A percentile compares a stretch with the other conserved stretches of the same genome.
Evolutionary conservation across 2,329 filamentous ascomycete genomes (phyloP).

Genomic region (Aspergillus fumigatiaffinis): DNA sequence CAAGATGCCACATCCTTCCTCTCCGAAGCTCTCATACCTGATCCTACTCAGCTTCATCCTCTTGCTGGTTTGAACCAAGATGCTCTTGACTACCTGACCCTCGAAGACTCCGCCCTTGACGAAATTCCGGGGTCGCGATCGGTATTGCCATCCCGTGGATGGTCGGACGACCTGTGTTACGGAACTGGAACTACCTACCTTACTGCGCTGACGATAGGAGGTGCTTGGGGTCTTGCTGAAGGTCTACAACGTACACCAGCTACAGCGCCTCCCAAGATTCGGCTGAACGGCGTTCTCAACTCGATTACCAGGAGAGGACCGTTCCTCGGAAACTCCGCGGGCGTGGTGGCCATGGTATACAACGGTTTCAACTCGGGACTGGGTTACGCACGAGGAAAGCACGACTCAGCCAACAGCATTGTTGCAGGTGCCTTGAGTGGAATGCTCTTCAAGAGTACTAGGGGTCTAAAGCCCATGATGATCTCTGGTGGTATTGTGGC

Average conservation of each 20-base stretch:
- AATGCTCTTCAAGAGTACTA: slow-evolving; percentile 94
- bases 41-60: slow-evolving; percentile 85
- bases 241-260: slow-evolving; percentile 68
- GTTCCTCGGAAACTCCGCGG: slow-evolving; percentile 93
- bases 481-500: slow-evolving; percentile 90
- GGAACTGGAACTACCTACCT: slow-evolving; percentile 94
- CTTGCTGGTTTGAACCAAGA: slow-evolving; percentile 90
- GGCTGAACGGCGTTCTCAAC: slow-evolving; percentile 91
- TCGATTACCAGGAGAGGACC: slow-evolving; percentile 88
- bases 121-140: slow-evolving; percentile 82
- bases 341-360: slow-evolving; percentile 93
- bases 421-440: slow-evolving; percentile 81
- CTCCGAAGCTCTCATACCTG: slow-evolving; percentile 69
- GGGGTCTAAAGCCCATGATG: slow-evolving; percentile 85
- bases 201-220: slow-evolving; percentile 77
- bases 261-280: slow-evolving; percentile 81
- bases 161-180: slow-evolving; percentile 97
- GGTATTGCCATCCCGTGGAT: slow-evolving; percentile 88
- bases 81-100: slow-evolving; percentile 86
- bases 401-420: slow-evolving; percentile 87
- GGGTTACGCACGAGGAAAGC: slow-evolving; percentile 74
- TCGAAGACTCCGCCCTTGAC: slow-evolving; percentile 87
- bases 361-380: slow-evolving; percentile 87
- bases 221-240: slow-evolving; percentile 88
- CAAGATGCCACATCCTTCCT: slow-evolving; percentile 87